Evolutionary conservation across 2,329 filamentous ascomycete species (phyloP).

Genomic region (Dactylellina sp.): DNA sequence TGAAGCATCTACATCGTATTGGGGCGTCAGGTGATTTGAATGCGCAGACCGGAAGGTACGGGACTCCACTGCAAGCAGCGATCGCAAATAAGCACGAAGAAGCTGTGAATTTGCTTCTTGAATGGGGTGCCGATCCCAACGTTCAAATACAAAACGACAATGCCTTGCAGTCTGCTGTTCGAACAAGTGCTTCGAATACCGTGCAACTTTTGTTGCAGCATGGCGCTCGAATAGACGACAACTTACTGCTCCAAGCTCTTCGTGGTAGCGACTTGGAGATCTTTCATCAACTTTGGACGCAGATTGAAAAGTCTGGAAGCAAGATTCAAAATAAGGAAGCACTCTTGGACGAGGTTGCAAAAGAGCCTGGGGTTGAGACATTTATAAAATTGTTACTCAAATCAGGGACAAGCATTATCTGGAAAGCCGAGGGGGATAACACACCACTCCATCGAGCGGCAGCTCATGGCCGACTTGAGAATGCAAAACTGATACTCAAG

Average conservation of each 20-base stretch:
- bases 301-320: conserved; percentile 44
- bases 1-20: conserved; percentile 36
- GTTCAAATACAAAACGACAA: conserved; percentile 34
- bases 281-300: conserved; percentile 48
- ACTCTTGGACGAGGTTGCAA: conserved; percentile 34
- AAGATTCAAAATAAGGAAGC: conserved; percentile 37
- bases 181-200: conserved; percentile 35
- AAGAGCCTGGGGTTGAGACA: conserved; percentile 28
- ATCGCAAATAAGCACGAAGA: conserved; percentile 45
- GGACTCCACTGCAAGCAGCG: conserved; percentile 37
- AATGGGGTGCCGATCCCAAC: conserved; percentile 43
- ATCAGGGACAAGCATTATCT: conserved; percentile 33
- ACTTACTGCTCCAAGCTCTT: conserved; percentile 35
- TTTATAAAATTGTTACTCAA: conserved; percentile 42
- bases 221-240: conserved; percentile 37
- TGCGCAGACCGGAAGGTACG: conserved; percentile 16
- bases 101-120: conserved; percentile 34
- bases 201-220: conserved; percentile 36
- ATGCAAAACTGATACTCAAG: conserved; percentile 30
- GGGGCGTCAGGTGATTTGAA: conserved; percentile 34
- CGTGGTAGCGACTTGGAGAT: conserved; percentile 38
- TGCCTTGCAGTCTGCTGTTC: conserved; percentile 32
- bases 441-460: conserved; percentile 27
- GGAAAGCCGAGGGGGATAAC: conserved; percentile 1
- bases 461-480: conserved; percentile 23